A percentile compares a stretch with the other conserved stretches of the same genome.
Evolutionary conservation across 2,329 filamentous ascomycete species (phyloP).

Genomic region (Dryadomyces quercivorus): DNA sequence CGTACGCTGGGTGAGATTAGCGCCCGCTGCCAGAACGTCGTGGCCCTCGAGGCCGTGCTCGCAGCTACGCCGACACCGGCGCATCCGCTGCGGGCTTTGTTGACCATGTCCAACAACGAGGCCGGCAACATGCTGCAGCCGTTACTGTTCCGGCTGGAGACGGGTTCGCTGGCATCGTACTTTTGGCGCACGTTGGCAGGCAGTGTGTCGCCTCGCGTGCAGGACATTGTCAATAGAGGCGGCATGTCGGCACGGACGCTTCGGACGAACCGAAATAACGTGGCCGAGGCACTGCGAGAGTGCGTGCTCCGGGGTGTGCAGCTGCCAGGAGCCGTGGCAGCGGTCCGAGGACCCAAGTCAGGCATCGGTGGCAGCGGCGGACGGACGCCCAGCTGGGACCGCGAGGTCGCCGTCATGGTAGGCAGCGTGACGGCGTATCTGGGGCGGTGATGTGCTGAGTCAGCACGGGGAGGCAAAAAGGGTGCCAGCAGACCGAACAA

Average conservation of each 20-base stretch:
- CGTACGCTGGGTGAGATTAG: constrained; percentile 72
- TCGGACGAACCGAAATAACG: constrained; percentile 58
- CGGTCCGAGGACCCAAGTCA: constrained; percentile 20
- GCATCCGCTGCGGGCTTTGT: constrained; percentile 48
- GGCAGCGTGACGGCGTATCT: constrained; percentile 57
- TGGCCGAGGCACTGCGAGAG: constrained; percentile 67
- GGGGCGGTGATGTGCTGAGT: background rate
- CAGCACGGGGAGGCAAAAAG: background rate
- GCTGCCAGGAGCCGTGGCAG: constrained; percentile 42
- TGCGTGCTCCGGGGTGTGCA: constrained; percentile 71
- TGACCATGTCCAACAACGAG: constrained; percentile 14
- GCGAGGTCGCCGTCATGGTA: constrained; percentile 92
- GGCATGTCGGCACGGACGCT: constrained; percentile 76
- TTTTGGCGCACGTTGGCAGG: constrained; percentile 89
- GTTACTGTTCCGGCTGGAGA: constrained; percentile 69
- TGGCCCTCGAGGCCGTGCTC: constrained; percentile 74
- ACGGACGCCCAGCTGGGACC: constrained; percentile 51
- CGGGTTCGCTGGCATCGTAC: constrained; percentile 73
- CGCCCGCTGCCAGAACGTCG: constrained; percentile 76
- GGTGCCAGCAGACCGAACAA: background rate
- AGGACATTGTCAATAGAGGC: constrained; percentile 72
- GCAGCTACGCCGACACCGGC: constrained; percentile 51
- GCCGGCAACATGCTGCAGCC: constrained; percentile 52
- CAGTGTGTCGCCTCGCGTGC: constrained; percentile 61
- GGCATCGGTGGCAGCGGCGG: constrained; percentile 17